phyloP scores from a whole-genome alignment of 371 early-diverging fungal species.

The Mortierella sp. region DNA sequence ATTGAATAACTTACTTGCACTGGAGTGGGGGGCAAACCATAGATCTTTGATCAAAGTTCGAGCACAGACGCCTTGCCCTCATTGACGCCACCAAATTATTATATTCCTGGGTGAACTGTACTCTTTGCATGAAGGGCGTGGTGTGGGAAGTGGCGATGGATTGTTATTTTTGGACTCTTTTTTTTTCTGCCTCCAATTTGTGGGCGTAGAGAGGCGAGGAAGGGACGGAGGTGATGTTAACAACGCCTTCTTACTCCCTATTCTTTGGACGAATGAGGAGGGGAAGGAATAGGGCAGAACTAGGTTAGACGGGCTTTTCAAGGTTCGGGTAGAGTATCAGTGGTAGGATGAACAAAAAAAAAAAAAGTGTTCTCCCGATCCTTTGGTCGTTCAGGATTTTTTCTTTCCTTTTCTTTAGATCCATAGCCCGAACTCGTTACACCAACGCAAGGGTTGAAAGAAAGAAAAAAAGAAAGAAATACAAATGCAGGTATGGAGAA shows the following conservation, averaged over 20 bases:
- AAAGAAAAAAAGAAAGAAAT: not conserved
- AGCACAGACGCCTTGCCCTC: not conserved
- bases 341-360: not conserved
- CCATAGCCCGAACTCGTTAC: no score
- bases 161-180: not conserved
- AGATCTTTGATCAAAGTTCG: slow-evolving; percentile 14
- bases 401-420: no score
- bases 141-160: not conserved
- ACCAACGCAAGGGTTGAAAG: no score
- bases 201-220: no score
- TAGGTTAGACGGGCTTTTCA: not conserved
- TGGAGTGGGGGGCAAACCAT: not conserved
- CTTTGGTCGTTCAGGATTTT: no score
- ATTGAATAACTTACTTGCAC: not conserved
- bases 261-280: not conserved
- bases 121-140: not conserved
- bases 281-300: not conserved
- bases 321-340: not conserved
- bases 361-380: not conserved
- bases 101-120: not conserved
- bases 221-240: not conserved
- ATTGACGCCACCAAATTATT: slow-evolving; percentile 2
- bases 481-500: no score
- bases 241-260: not conserved
- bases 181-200: no score